phyloP scores from a whole-genome alignment of 1,139 yeast species.

The Blastobotrys elegans region DNA sequence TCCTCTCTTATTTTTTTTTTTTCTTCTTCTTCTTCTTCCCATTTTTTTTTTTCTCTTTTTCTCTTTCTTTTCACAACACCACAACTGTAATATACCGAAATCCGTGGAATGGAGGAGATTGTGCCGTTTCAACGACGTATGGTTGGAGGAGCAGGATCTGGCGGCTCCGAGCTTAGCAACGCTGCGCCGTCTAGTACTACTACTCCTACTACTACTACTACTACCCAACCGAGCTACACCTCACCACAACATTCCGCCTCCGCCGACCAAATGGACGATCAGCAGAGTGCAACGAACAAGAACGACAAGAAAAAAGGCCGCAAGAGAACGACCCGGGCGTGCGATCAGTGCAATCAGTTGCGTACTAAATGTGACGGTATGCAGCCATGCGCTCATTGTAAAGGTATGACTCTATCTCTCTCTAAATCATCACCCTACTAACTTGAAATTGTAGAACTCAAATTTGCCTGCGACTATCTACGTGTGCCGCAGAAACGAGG shows the following conservation, averaged over 20 bases:
- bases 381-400: slow-evolving; percentile 38
- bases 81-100: neutral
- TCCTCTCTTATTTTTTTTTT: neutral
- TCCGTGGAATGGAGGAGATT: neutral
- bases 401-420: too few species aligned
- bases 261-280: neutral
- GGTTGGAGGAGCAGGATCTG: neutral
- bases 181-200: too few species aligned
- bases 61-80: neutral
- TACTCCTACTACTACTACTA: too few species aligned
- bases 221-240: too few species aligned
- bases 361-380: slow-evolving; percentile 41
- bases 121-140: neutral
- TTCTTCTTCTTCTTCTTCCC: neutral
- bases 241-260: too few species aligned
- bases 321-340: slow-evolving; percentile 36
- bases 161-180: too few species aligned
- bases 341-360: slow-evolving; percentile 40
- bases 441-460: slow-evolving; percentile 24
- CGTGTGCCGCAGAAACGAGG: slow-evolving; percentile 40
- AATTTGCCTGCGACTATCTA: slow-evolving; percentile 35
- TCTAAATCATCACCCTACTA: too few species aligned
- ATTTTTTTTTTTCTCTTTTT: too few species aligned
- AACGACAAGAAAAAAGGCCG: slow-evolving; percentile 8
- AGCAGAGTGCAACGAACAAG: neutral